A percentile compares a stretch with the other conserved stretches of the same genome.
Evolutionary conservation across 805 yeast genomes (phyloP).

Genomic region (Blastobotrys peoriensis): DNA sequence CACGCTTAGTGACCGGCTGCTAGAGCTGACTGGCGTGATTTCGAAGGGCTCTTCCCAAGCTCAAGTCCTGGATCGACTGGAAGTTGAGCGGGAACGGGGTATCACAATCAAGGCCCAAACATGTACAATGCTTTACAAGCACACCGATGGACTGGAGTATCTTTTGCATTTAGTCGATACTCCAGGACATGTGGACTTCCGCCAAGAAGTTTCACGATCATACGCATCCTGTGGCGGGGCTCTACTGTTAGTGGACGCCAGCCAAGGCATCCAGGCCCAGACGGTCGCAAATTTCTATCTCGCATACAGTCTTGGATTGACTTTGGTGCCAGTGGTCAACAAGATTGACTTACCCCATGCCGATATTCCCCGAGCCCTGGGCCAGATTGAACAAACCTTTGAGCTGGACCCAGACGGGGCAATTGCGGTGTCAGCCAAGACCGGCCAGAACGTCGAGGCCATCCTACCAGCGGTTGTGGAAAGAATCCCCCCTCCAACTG

Average conservation of each 20-base stretch:
- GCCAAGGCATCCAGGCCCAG: conserved; percentile 96
- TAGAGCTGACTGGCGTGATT: conserved; percentile 86
- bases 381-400: conserved; percentile 79
- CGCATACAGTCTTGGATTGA: conserved; percentile 79
- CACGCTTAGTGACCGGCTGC: conserved; percentile 78
- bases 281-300: conserved; percentile 95
- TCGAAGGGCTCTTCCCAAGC: conserved; percentile 60
- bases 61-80: conserved; percentile 85
- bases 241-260: conserved; percentile 80
- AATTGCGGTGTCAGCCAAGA: conserved; percentile 84
- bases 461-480: conserved; percentile 79
- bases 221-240: conserved; percentile 98
- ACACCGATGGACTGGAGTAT: conserved; percentile 59
- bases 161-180: conserved; percentile 89
- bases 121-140: conserved; percentile 80
- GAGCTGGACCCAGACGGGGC: conserved; percentile 71
- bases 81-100: conserved; percentile 94
- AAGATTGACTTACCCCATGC: conserved; percentile 88
- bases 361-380: conserved; percentile 70
- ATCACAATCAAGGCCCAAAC: conserved; percentile 97
- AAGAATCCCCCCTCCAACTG: conserved; percentile 73
- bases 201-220: conserved; percentile 88
- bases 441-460: conserved; percentile 72
- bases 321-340: conserved; percentile 82
- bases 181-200: conserved; percentile 96